A percentile compares a stretch with the other conserved stretches of the same genome.
Evolutionary conservation across 306 rosid genomes (phyloP).

Genomic region (Cyclanthera cordifolia): DNA sequence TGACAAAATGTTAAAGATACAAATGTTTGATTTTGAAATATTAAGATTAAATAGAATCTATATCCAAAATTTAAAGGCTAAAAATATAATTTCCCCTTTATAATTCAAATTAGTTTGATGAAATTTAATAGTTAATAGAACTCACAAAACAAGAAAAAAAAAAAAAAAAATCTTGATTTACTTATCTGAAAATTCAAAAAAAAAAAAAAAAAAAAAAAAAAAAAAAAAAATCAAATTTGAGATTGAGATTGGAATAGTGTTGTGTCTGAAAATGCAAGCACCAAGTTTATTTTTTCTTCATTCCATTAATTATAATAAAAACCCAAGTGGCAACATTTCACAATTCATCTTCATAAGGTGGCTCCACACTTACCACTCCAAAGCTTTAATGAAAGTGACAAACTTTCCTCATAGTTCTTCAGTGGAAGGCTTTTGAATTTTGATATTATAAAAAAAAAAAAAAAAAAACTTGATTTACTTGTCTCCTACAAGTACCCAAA

Average conservation of each 20-base stretch:
- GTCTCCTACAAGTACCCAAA: neutral
- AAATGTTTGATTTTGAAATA: too few relatives aligned
- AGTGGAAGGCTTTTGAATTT: neutral
- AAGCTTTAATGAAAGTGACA: neutral
- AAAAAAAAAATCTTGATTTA: too few relatives aligned
- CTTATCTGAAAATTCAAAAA: too few relatives aligned
- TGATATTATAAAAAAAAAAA: neutral
- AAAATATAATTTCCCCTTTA: too few relatives aligned
- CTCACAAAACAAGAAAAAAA: too few relatives aligned
- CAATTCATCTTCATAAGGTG: neutral
- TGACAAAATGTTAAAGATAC: too few relatives aligned
- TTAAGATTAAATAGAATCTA: too few relatives aligned
- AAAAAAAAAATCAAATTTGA: neutral
- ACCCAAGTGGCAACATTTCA: conserved; percentile 1
- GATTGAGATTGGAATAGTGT: neutral
- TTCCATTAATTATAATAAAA: neutral
- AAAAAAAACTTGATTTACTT: neutral
- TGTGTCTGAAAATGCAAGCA: neutral
- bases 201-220: too few relatives aligned
- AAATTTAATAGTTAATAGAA: too few relatives aligned
- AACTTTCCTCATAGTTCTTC: neutral
- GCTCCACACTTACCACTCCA: neutral
- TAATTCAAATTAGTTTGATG: too few relatives aligned
- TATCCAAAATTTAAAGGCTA: too few relatives aligned
- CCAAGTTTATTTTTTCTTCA: neutral